Percentiles rank a stretch among this genome's conserved stretches.
Conservation (phyloP, 768 basidiomycete genomes). For the Stropharia rugosoannulata region DNA sequence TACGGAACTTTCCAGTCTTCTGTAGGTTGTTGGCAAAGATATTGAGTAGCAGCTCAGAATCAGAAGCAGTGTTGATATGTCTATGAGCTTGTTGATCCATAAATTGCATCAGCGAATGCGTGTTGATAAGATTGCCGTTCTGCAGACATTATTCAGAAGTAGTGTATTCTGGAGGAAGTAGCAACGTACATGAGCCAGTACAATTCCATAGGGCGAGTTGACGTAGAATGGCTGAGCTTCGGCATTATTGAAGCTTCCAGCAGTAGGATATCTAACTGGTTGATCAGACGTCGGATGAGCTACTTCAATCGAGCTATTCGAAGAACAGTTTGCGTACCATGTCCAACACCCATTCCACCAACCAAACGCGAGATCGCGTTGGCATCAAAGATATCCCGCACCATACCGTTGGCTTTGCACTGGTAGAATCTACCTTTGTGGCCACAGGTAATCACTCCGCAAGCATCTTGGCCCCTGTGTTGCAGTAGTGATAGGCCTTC, state of each 20-base stretch:
- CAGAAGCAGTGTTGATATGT: slow-evolving; percentile 98
- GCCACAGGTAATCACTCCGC: slow-evolving; percentile 95
- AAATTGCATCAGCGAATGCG: slow-evolving; percentile 78
- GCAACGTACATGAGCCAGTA: slow-evolving; percentile 86
- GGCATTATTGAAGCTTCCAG: slow-evolving; percentile 93
- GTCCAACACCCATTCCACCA: slow-evolving; percentile 97
- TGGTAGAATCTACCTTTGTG: slow-evolving; percentile 94
- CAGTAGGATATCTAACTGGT: slow-evolving; percentile 95
- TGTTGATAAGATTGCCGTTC: slow-evolving; percentile 99
- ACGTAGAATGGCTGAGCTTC: slow-evolving; percentile 99
- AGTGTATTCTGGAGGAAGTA: neutral
- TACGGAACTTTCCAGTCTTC: slow-evolving; percentile 97
- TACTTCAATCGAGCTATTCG: neutral
- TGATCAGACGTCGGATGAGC: slow-evolving; percentile 7
- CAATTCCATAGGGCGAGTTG: slow-evolving; percentile 99
- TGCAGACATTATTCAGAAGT: slow-evolving; percentile 28
- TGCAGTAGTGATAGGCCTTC: slow-evolving; percentile 96
- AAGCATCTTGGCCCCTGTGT: slow-evolving; percentile 97
- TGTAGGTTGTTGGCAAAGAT: slow-evolving; percentile 98
- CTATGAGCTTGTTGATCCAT: slow-evolving; percentile 96
- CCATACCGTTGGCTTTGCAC: slow-evolving; percentile 99
- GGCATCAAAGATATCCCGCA: slow-evolving; percentile 92
- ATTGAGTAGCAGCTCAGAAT: slow-evolving; percentile 96
- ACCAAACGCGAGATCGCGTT: slow-evolving; percentile 72
- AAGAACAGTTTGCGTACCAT: slow-evolving; percentile 58